phyloP scores from a whole-genome alignment of 768 basidiomycete genomes.

The Galerina marginata region DNA sequence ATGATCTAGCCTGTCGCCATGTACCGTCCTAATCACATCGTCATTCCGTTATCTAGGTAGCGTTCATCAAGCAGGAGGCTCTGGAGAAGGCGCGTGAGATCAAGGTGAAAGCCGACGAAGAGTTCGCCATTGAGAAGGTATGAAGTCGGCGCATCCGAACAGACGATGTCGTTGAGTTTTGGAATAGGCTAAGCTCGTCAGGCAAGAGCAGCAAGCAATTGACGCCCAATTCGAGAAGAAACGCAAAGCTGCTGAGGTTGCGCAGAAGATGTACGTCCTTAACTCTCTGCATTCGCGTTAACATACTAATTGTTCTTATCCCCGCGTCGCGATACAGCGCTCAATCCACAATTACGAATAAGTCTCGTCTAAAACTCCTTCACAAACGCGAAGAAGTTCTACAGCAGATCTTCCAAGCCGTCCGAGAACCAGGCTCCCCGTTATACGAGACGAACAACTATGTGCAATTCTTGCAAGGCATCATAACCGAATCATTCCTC shows the following conservation, averaged over 20 bases:
- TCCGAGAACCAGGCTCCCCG: conserved; percentile 65
- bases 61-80: conserved; percentile 99
- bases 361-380: conserved; percentile 88
- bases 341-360: conserved; percentile 96
- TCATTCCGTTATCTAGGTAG: conserved; percentile 60
- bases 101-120: conserved; percentile 96
- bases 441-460: conserved; percentile 75
- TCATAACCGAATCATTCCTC: conserved; percentile 86
- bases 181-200: conserved; percentile 92
- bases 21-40: conserved; percentile 1
- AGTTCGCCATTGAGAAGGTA: conserved; percentile 99
- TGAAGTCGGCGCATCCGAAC: background rate
- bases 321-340: conserved; percentile 54
- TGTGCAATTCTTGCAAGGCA: conserved; percentile 79
- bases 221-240: conserved; percentile 97
- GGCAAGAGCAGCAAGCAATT: conserved; percentile 93
- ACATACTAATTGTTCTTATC: background rate
- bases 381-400: conserved; percentile 92
- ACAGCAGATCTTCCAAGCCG: conserved; percentile 82
- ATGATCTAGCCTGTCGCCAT: too few relatives aligned
- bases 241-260: conserved; percentile 89
- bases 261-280: conserved; percentile 89
- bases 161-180: background rate
- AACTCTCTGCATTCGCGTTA: background rate
- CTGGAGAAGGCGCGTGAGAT: conserved; percentile 97